Conservation (phyloP, 257 asterid species). For the Solanum raphanifolium region DNA sequence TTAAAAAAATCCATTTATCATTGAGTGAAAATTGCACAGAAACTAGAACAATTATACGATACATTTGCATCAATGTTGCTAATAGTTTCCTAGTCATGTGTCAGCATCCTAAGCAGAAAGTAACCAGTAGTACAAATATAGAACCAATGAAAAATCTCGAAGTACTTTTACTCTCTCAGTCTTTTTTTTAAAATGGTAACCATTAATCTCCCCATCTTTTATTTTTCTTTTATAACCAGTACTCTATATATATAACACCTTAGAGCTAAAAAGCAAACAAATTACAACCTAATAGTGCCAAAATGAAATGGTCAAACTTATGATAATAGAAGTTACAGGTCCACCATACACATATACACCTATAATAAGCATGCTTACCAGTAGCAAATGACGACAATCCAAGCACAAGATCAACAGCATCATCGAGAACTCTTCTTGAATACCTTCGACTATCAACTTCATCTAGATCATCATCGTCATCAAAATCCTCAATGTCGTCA, state of each 20-base stretch:
- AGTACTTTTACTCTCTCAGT: background rate
- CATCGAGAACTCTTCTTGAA: no score
- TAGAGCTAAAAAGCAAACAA: background rate
- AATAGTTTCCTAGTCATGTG: background rate
- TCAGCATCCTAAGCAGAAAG: background rate
- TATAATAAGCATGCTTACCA: no score
- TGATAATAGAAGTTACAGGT: background rate
- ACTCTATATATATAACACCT: background rate
- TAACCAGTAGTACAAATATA: background rate
- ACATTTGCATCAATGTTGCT: background rate
- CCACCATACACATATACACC: background rate
- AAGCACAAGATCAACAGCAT: no score
- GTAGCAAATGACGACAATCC: no score
- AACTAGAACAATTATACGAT: background rate
- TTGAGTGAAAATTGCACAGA: background rate
- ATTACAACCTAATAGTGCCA: background rate
- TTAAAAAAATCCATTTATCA: background rate
- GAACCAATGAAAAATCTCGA: background rate
- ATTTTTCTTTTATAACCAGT: background rate
- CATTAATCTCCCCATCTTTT: background rate
- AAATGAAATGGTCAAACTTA: background rate
- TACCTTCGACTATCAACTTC: conserved; percentile 24
- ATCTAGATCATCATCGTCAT: no score
- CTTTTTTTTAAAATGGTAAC: background rate
- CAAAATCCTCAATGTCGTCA: no score